Evolutionary conservation across 129 eudicot species (phyloP).

Genomic region (Solidago caesia): DNA sequence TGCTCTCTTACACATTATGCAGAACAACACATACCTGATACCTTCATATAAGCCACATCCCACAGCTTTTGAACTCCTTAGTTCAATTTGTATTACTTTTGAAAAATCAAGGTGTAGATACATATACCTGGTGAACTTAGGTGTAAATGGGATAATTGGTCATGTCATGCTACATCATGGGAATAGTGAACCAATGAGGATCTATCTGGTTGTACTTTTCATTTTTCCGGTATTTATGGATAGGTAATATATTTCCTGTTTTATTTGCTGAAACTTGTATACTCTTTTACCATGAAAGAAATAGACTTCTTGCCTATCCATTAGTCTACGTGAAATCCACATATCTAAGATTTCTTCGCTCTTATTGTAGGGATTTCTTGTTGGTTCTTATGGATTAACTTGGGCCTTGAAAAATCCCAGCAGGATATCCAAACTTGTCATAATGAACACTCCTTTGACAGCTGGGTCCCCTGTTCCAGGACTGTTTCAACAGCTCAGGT

Average conservation of each 20-base stretch:
- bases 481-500: conserved; percentile 96
- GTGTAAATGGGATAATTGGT: background rate
- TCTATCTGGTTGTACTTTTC: background rate
- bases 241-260: background rate
- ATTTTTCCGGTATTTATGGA: background rate
- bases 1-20: background rate
- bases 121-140: background rate
- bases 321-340: conserved; percentile 1
- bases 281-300: background rate
- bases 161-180: too few species aligned
- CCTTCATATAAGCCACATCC: background rate
- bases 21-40: background rate
- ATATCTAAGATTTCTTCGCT: conserved; percentile 14
- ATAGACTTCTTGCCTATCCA: conserved; percentile 10
- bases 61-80: background rate
- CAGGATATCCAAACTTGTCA: conserved; percentile 81
- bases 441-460: conserved; percentile 89
- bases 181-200: too few species aligned
- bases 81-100: background rate
- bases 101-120: background rate
- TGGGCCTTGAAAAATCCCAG: conserved; percentile 91
- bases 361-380: conserved; percentile 80
- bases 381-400: conserved; percentile 95
- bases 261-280: background rate
- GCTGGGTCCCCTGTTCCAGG: conserved; percentile 93